Conservation (phyloP, 257 asterid species). For the Parsonsia alboflavescens region DNA sequence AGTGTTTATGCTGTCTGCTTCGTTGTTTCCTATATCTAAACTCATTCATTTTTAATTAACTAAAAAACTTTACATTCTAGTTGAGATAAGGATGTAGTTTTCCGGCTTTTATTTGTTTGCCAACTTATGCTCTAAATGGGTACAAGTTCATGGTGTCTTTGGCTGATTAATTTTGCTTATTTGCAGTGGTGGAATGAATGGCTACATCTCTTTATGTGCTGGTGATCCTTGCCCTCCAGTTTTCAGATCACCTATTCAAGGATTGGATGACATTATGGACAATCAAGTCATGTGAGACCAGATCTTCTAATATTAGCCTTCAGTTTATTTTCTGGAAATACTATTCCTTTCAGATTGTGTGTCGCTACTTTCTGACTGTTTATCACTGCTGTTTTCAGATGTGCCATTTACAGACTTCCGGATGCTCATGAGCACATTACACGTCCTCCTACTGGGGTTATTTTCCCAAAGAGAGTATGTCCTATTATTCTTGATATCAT, state of each 20-base stretch:
- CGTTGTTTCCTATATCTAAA: background rate
- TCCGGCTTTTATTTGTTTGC: background rate
- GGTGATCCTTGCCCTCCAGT: slow-evolving; percentile 98
- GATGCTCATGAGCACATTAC: slow-evolving; percentile 73
- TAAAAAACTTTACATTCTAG: background rate
- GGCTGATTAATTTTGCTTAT: slow-evolving; percentile 37
- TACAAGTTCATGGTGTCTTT: background rate
- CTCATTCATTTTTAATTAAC: background rate
- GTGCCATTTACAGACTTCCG: slow-evolving; percentile 85
- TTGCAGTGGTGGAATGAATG: slow-evolving; percentile 98
- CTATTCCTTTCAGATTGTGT: background rate
- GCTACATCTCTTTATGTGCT: slow-evolving; percentile 75
- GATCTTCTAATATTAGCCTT: background rate
- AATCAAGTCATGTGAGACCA: slow-evolving; percentile 94
- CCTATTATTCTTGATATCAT: background rate
- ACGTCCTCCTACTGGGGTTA: slow-evolving; percentile 78
- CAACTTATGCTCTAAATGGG: background rate
- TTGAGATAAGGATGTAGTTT: background rate
- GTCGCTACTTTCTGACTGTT: background rate
- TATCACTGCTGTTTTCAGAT: slow-evolving; percentile 37
- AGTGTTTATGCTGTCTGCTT: background rate
- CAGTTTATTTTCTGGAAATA: background rate
- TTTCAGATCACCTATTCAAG: slow-evolving; percentile 84
- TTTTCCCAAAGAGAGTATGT: slow-evolving; percentile 68
- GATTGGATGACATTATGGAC: slow-evolving; percentile 82